A percentile compares a stretch with the other conserved stretches of the same genome.
Conservation (phyloP, 2,329 filamentous ascomycete species). For the Herpotrichia juniperi region DNA sequence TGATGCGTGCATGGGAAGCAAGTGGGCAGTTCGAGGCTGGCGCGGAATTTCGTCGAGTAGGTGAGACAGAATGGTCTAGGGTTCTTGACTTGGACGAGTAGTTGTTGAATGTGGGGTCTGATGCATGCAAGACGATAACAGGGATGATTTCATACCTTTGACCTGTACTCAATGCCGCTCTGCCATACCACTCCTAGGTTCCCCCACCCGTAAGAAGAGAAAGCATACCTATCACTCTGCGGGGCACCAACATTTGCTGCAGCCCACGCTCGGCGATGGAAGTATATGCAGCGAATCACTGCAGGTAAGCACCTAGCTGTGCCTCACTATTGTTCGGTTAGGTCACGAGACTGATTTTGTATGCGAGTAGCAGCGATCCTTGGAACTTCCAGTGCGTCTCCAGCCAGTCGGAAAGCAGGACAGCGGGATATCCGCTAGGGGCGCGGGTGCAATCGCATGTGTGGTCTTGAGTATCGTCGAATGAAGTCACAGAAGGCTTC, state of each 20-base stretch:
- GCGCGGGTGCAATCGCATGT: slow-evolving; percentile 20
- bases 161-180: not conserved
- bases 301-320: not conserved
- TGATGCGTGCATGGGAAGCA: slow-evolving; percentile 90
- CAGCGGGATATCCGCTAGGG: slow-evolving; percentile 18
- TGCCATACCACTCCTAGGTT: no score
- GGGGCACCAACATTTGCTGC: not conserved
- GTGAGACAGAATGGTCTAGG: slow-evolving; percentile 51
- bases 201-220: not conserved
- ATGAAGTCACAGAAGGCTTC: slow-evolving; percentile 18
- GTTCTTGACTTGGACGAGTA: slow-evolving; percentile 46
- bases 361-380: slow-evolving; percentile 39
- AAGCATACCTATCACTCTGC: not conserved
- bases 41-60: slow-evolving; percentile 64
- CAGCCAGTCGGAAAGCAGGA: slow-evolving; percentile 38
- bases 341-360: slow-evolving; percentile 35
- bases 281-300: not conserved
- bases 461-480: slow-evolving; percentile 16
- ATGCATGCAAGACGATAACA: not conserved
- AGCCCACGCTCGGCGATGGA: not conserved
- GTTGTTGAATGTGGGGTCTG: not conserved
- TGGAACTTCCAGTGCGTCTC: slow-evolving; percentile 18
- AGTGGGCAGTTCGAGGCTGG: slow-evolving; percentile 93
- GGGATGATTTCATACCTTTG: not conserved
- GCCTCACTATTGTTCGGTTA: not conserved